Evolutionary conservation across 192 early-diverging fungal species (phyloP).

Genomic region (Cetraspora pellucida): DNA sequence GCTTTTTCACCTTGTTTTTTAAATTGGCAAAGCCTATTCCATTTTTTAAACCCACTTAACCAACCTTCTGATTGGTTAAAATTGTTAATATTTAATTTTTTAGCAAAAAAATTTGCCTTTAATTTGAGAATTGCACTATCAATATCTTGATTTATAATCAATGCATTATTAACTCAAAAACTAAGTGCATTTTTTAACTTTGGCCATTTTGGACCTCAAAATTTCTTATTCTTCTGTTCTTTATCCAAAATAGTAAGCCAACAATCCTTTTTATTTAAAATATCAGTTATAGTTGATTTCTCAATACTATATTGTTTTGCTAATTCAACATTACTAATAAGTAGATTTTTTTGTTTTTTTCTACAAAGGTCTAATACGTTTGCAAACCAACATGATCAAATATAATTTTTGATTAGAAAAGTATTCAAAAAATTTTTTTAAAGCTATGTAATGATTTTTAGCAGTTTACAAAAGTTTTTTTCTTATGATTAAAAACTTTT

Average conservation of each 20-base stretch:
- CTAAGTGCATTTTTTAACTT: background rate
- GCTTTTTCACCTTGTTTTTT: background rate
- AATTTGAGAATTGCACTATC: background rate
- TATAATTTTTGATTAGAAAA: too few species aligned
- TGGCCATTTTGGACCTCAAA: background rate
- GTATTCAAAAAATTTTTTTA: too few species aligned
- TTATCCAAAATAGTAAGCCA: background rate
- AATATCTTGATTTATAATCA: background rate
- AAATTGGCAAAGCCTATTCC: background rate
- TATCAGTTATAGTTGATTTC: background rate
- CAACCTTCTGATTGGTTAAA: background rate
- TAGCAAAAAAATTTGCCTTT: constrained; percentile 7
- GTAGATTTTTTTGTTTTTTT: too few species aligned
- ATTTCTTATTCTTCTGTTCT: background rate
- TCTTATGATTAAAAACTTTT: too few species aligned
- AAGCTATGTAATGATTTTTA: too few species aligned
- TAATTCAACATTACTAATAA: background rate
- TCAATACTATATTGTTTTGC: background rate
- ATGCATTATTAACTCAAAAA: constrained; percentile 16
- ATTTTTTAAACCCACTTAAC: constrained; percentile 17
- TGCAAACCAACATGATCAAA: too few species aligned
- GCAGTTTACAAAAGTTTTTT: too few species aligned
- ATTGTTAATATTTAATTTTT: constrained; percentile 1
- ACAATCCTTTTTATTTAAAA: constrained; percentile 7
- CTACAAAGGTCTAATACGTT: too few species aligned